Percentiles rank a stretch among this genome's conserved stretches.
Conservation (phyloP, 139 green algal genomes). For the Micromonas pusilla region DNA sequence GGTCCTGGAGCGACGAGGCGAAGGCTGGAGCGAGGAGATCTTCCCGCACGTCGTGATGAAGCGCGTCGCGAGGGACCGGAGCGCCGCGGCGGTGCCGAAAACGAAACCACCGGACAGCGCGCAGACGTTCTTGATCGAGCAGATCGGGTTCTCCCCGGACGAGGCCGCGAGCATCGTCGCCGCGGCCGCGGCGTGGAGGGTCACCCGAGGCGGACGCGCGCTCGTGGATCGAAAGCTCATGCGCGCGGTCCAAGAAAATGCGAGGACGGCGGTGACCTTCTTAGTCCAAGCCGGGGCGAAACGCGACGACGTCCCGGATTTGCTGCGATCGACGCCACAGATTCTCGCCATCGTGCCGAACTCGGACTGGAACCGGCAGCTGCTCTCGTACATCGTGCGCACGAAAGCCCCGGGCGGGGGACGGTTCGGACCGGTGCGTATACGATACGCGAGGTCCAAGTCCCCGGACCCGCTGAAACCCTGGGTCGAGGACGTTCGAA, state of each 20-base stretch:
- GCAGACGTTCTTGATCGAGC: neutral
- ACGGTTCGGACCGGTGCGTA: neutral
- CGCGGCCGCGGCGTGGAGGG: constrained; percentile 11
- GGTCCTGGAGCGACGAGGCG: constrained; percentile 3
- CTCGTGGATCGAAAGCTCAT: neutral
- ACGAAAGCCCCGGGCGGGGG: neutral
- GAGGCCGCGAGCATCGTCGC: neutral
- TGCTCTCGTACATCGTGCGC: neutral
- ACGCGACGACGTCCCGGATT: neutral
- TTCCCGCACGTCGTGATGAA: neutral
- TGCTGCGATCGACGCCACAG: neutral
- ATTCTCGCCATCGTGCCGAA: neutral
- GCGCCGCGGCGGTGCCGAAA: neutral
- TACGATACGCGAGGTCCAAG: no score
- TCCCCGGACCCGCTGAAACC: neutral
- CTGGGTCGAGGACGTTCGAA: neutral
- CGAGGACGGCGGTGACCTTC: neutral
- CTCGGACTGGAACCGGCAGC: neutral
- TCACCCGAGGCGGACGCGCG: neutral
- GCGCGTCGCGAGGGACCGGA: neutral
- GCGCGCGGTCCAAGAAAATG: neutral
- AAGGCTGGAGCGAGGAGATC: constrained; percentile 17
- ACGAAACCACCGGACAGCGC: neutral
- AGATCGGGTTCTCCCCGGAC: constrained; percentile 1
- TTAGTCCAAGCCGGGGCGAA: neutral